Evolutionary conservation across 352 stramenopile genomes (phyloP).

Genomic region (Pythium insidiosum): DNA sequence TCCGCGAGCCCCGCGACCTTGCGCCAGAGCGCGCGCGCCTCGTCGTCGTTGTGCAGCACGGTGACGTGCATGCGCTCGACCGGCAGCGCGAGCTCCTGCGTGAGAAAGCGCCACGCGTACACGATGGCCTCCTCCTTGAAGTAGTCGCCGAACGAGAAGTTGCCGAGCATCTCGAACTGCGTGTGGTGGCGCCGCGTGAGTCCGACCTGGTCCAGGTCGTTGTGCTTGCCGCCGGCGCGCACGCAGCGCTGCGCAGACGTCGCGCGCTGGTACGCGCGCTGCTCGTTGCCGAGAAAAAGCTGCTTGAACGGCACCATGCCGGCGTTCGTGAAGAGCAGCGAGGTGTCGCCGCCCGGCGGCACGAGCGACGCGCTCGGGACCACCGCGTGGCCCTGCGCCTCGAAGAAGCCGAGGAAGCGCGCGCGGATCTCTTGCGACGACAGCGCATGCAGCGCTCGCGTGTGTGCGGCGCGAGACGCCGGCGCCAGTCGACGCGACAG

Average conservation of each 20-base stretch:
- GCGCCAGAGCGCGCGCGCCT: conserved; percentile 49
- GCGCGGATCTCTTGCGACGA: conserved; percentile 33
- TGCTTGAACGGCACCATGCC: conserved; percentile 95
- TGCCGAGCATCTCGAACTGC: conserved; percentile 99
- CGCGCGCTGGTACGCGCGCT: conserved; percentile 81
- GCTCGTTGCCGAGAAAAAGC: conserved; percentile 85
- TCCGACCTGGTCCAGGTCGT: conserved; percentile 97
- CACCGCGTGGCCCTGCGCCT: conserved; percentile 42
- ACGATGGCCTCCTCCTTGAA: conserved; percentile 96
- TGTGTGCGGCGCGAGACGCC: conserved; percentile 1
- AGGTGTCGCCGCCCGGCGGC: conserved; percentile 84
- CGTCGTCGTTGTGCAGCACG: conserved; percentile 53
- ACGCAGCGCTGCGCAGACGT: conserved; percentile 96
- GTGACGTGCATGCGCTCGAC: conserved; percentile 56
- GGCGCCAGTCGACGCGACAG: too few species aligned
- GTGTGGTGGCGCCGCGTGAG: conserved; percentile 97
- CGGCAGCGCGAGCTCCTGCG: conserved; percentile 71
- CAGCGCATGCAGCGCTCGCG: conserved; percentile 29
- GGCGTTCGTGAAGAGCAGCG: conserved; percentile 96
- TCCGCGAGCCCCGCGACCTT: conserved; percentile 42
- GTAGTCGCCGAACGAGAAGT: conserved; percentile 97
- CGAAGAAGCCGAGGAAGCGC: conserved; percentile 66
- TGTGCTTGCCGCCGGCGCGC: conserved; percentile 96
- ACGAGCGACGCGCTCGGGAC: conserved; percentile 64
- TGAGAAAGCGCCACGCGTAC: conserved; percentile 93